Evolutionary conservation across 176 grass and related monocot genomes (phyloP).

Genomic region (Luzula sylvatica): DNA sequence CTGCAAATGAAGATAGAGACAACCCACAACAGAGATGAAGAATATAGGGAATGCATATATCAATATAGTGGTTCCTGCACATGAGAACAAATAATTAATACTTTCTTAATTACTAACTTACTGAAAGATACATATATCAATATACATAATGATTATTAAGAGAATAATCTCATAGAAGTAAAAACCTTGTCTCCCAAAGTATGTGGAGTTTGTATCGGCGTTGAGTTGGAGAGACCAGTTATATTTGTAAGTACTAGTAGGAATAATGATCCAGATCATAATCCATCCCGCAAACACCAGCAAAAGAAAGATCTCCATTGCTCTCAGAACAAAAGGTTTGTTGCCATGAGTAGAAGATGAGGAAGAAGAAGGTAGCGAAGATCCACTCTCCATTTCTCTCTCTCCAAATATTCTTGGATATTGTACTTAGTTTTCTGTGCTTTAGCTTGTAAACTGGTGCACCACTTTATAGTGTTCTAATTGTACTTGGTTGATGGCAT

Average conservation of each 20-base stretch:
- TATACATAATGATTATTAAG: too few relatives aligned
- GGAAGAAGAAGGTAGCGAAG: neutral
- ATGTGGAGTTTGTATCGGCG: conserved; percentile 30
- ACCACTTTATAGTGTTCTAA: conserved; percentile 14
- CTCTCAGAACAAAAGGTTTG: conserved; percentile 1
- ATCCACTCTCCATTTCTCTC: neutral
- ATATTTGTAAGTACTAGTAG: conserved; percentile 22
- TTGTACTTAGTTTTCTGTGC: neutral
- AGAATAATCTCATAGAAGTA: neutral
- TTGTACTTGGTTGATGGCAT: conserved; percentile 1
- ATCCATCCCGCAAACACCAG: conserved; percentile 41
- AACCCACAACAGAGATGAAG: conserved; percentile 36
- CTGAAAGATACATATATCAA: neutral
- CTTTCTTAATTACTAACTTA: neutral
- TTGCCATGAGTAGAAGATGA: neutral
- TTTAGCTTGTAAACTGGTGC: neutral
- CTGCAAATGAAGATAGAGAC: conserved; percentile 37
- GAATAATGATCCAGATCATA: conserved; percentile 34
- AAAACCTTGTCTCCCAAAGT: conserved; percentile 45
- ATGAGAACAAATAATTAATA: neutral
- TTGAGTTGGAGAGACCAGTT: conserved; percentile 30
- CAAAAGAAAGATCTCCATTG: conserved; percentile 10
- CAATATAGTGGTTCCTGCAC: conserved; percentile 25
- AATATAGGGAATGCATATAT: conserved; percentile 36
- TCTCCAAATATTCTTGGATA: neutral